Evolutionary conservation across 2,329 filamentous ascomycete species (phyloP).

Genomic region (Verruconis gallopava): DNA sequence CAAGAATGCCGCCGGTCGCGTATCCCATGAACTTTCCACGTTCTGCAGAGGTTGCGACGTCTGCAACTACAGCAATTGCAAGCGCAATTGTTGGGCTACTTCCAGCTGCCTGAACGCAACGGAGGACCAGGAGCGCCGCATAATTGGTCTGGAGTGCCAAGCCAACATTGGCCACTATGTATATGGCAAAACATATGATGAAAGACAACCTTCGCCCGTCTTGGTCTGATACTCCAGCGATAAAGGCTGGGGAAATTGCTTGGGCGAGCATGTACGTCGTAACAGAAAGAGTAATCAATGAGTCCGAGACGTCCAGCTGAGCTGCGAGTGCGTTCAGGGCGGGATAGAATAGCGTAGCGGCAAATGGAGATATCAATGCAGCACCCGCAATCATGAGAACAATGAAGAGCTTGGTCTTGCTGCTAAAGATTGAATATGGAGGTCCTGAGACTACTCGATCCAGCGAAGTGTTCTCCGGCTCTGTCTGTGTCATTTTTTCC

Average conservation of each 20-base stretch:
- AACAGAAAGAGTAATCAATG: slow-evolving; percentile 7
- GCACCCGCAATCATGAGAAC: slow-evolving; percentile 5
- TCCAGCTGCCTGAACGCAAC: slow-evolving; percentile 18
- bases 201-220: slow-evolving; percentile 13
- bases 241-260: slow-evolving; percentile 13
- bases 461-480: background rate
- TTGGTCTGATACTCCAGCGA: slow-evolving; percentile 12
- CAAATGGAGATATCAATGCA: slow-evolving; percentile 9
- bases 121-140: slow-evolving; percentile 13
- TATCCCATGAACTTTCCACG: slow-evolving; percentile 23
- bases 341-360: slow-evolving; percentile 9
- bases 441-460: slow-evolving; percentile 1
- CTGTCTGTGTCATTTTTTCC: no score
- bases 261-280: slow-evolving; percentile 11
- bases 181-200: slow-evolving; percentile 14
- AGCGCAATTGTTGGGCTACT: slow-evolving; percentile 23
- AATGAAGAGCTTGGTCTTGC: slow-evolving; percentile 7
- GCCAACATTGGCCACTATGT: slow-evolving; percentile 13
- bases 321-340: slow-evolving; percentile 8
- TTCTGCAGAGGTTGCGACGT: slow-evolving; percentile 23
- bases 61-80: slow-evolving; percentile 22
- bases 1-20: slow-evolving; percentile 17
- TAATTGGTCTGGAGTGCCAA: slow-evolving; percentile 14
- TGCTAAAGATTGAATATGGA: slow-evolving; percentile 8
- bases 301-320: slow-evolving; percentile 6